A percentile compares a stretch with the other conserved stretches of the same genome.
Conservation (phyloP, 495 filamentous ascomycete genomes). For the Penicillium subrubescens region DNA sequence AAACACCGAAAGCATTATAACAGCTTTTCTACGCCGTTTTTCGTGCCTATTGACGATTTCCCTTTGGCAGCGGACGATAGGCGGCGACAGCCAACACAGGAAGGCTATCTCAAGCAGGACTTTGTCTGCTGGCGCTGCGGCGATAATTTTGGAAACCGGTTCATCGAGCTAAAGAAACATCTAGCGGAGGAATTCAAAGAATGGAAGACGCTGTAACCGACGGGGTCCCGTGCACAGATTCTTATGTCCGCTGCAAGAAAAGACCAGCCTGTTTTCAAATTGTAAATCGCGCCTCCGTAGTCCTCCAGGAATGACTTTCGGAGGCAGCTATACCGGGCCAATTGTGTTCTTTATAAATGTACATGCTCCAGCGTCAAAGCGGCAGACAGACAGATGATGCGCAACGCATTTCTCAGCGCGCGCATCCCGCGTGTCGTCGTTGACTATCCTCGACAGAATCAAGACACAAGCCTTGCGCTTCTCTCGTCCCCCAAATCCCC, state of each 20-base stretch:
- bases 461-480: slow-evolving; percentile 11
- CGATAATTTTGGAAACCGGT: slow-evolving; percentile 68
- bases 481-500: slow-evolving; percentile 8
- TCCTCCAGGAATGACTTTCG: slow-evolving; percentile 5
- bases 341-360: slow-evolving; percentile 32
- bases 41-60: slow-evolving; percentile 78
- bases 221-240: slow-evolving; percentile 6
- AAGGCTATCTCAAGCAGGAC: slow-evolving; percentile 61
- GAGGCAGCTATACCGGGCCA: slow-evolving; percentile 9
- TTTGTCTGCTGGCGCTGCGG: slow-evolving; percentile 88
- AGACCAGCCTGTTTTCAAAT: slow-evolving; percentile 15
- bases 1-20: slow-evolving; percentile 91
- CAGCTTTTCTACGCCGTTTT: slow-evolving; percentile 86
- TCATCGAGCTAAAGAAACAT: slow-evolving; percentile 76
- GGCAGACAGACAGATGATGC: slow-evolving; percentile 10
- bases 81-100: slow-evolving; percentile 54
- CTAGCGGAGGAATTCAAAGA: slow-evolving; percentile 75
- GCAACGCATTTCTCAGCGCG: slow-evolving; percentile 37
- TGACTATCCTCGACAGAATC: slow-evolving; percentile 10
- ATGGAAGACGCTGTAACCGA: slow-evolving; percentile 70
- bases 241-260: slow-evolving; percentile 13
- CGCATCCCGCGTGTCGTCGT: background rate
- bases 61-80: slow-evolving; percentile 66
- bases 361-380: slow-evolving; percentile 32
- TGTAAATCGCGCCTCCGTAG: slow-evolving; percentile 12